Evolutionary conservation across 2,329 filamentous ascomycete species (phyloP).

Genomic region (Claviceps fusiformis): DNA sequence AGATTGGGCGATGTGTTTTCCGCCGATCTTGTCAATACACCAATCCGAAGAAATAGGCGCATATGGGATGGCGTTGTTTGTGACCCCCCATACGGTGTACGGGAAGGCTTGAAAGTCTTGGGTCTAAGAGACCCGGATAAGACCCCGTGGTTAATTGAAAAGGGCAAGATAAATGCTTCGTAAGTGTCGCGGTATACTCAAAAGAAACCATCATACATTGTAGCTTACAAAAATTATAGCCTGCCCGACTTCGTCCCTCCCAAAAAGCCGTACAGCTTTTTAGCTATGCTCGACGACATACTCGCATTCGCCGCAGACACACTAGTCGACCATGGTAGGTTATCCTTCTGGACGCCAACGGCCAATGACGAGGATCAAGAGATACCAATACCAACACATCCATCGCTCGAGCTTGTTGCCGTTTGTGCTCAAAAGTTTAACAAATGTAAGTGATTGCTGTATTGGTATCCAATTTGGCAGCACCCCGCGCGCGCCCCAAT

Average conservation of each 20-base stretch:
- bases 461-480: neutral
- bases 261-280: slow-evolving; percentile 84
- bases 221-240: slow-evolving; percentile 15
- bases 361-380: slow-evolving; percentile 67
- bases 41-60: slow-evolving; percentile 42
- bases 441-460: slow-evolving; percentile 48
- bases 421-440: slow-evolving; percentile 81
- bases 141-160: slow-evolving; percentile 45
- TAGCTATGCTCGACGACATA: slow-evolving; percentile 81
- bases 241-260: slow-evolving; percentile 62
- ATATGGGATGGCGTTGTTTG: slow-evolving; percentile 85
- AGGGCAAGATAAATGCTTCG: slow-evolving; percentile 57
- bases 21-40: slow-evolving; percentile 78
- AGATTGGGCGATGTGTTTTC: slow-evolving; percentile 67
- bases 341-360: slow-evolving; percentile 97
- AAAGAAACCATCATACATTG: neutral
- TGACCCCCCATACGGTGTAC: slow-evolving; percentile 89
- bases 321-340: slow-evolving; percentile 62
- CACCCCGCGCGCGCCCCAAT: neutral
- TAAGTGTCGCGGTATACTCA: slow-evolving; percentile 26
- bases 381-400: slow-evolving; percentile 64
- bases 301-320: slow-evolving; percentile 66
- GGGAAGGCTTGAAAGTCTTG: slow-evolving; percentile 81
- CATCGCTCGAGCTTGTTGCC: slow-evolving; percentile 56
- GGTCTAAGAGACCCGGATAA: slow-evolving; percentile 58